phyloP scores from a whole-genome alignment of 129 eudicot genomes.

The Daucus carota region DH1_v3.0 NC_030383.2:1279501-1280000 shows the following conservation, averaged over 20 bases:
- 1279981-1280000: constrained; percentile 40
- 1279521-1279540: constrained; percentile 20
- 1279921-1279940: constrained; percentile 40
- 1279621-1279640: constrained; percentile 5
- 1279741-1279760: constrained; percentile 41
- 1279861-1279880: constrained; percentile 40
- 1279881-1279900: constrained; percentile 54
- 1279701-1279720: constrained; percentile 67
- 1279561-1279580: constrained; percentile 23
- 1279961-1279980: constrained; percentile 46
- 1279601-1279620: constrained; percentile 49
- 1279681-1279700: constrained; percentile 48
- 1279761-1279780: constrained; percentile 35
- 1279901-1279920: constrained; percentile 47
- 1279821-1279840: constrained; percentile 30
- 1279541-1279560: constrained; percentile 19
- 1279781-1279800: constrained; percentile 4
- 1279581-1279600: constrained; percentile 24
- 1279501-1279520: constrained; percentile 7
- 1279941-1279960: constrained; percentile 35
- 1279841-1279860: constrained; percentile 48
- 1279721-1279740: constrained; percentile 83
- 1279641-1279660: constrained; percentile 23
- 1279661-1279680: constrained; percentile 53
- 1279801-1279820: constrained; percentile 9